These are phyloP conservation scores for Tilletia setariae DNA, from an alignment of 1,284 basidiomycete species.

Conservation along the genomic window DNA sequence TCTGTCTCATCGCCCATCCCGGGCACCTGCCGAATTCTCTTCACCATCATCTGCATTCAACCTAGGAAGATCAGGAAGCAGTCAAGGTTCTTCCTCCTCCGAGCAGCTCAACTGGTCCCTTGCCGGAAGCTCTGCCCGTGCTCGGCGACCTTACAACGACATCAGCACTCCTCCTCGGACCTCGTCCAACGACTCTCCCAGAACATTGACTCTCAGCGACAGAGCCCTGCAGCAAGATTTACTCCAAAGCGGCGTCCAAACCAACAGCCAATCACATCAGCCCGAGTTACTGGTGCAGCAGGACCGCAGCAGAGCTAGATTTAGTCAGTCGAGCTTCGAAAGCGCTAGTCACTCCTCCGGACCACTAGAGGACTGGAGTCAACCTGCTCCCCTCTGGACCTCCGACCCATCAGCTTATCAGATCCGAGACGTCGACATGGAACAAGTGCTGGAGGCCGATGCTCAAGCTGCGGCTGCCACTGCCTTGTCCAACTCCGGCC, in stretches of 20 bases:
- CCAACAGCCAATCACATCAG: not conserved
- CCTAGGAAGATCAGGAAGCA: not conserved
- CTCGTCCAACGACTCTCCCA: conserved; percentile 10
- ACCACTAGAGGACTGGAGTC: conserved; percentile 8
- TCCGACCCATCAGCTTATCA: not conserved
- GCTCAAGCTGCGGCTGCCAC: not conserved
- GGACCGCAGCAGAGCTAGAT: not conserved
- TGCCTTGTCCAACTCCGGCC: not conserved
- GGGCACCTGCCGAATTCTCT: not conserved
- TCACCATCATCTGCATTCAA: not conserved
- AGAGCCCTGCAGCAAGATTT: not conserved
- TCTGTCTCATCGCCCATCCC: not conserved
- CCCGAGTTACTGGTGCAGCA: not conserved
- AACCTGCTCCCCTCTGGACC: conserved; percentile 4
- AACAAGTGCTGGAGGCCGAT: conserved; percentile 6
- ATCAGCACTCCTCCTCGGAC: conserved; percentile 10
- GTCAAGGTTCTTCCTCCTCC: not conserved
- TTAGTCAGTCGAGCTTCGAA: not conserved
- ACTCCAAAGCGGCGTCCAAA: not conserved
- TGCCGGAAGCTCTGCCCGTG: not conserved
- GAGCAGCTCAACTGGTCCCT: no score
- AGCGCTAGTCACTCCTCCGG: not conserved
- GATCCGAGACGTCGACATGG: conserved; percentile 12
- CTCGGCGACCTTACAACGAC: conserved; percentile 1
- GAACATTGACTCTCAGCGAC: conserved; percentile 10